Conservation (phyloP, 1,284 basidiomycete species). For the Ganoderma lucidum region DNA sequence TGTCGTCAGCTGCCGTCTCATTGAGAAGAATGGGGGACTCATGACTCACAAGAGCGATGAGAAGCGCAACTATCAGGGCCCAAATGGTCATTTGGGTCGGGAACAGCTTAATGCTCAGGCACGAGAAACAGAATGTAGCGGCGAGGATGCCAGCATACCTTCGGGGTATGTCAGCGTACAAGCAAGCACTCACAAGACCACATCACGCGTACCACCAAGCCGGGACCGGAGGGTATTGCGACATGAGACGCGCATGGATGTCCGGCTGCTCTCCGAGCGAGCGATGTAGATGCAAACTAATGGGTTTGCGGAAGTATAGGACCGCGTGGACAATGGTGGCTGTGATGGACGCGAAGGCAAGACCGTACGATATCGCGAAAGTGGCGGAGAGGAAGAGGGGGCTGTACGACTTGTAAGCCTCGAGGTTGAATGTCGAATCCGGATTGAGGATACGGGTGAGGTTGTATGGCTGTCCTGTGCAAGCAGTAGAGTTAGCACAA, state of each 20-base stretch:
- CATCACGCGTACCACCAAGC: conserved; percentile 45
- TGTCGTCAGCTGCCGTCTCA: neutral
- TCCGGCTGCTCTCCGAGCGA: conserved; percentile 80
- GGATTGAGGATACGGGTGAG: conserved; percentile 68
- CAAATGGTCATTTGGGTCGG: conserved; percentile 72
- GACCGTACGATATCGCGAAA: conserved; percentile 58
- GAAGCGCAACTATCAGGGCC: conserved; percentile 53
- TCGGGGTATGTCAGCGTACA: conserved; percentile 4
- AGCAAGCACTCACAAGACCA: neutral
- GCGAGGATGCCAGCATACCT: conserved; percentile 40
- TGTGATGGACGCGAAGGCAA: conserved; percentile 73
- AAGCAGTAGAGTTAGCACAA: neutral
- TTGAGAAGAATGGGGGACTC: neutral
- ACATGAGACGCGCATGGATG: conserved; percentile 86
- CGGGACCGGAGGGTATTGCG: conserved; percentile 67
- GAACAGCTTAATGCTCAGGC: conserved; percentile 74
- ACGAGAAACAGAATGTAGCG: conserved; percentile 64
- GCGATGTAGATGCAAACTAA: conserved; percentile 66
- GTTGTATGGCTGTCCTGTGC: conserved; percentile 60
- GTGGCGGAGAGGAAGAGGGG: conserved; percentile 82
- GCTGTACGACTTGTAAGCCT: conserved; percentile 81
- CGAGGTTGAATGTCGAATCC: conserved; percentile 64
- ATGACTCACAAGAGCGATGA: conserved; percentile 42
- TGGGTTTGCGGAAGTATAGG: conserved; percentile 82
- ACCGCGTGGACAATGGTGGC: conserved; percentile 76